Conservation (phyloP, 2,329 filamentous ascomycete genomes). For the Exserohilum rostratum region DNA sequence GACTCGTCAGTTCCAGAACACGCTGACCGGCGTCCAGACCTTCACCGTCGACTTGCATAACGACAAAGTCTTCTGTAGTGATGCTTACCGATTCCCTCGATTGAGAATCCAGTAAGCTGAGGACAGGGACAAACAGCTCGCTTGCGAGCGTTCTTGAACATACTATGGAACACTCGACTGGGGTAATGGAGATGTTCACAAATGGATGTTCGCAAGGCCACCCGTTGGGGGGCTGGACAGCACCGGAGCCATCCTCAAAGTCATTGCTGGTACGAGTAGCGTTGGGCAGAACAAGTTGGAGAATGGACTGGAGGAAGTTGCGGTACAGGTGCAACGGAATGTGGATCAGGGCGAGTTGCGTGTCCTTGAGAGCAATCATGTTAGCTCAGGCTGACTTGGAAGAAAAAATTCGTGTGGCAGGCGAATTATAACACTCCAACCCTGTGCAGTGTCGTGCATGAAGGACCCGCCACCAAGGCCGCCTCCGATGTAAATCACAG, state of each 20-base stretch:
- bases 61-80: slow-evolving; percentile 81
- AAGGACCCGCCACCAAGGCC: slow-evolving; percentile 32
- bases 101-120: slow-evolving; percentile 64
- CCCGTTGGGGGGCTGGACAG: slow-evolving; percentile 44
- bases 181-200: slow-evolving; percentile 90
- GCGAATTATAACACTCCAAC: slow-evolving; percentile 40
- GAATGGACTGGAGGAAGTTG: slow-evolving; percentile 81
- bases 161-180: slow-evolving; percentile 89
- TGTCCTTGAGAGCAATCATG: slow-evolving; percentile 68
- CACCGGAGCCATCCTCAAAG: slow-evolving; percentile 34
- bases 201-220: slow-evolving; percentile 72
- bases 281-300: slow-evolving; percentile 79
- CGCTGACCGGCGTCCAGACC: slow-evolving; percentile 89
- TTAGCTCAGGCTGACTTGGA: slow-evolving; percentile 34
- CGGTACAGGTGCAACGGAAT: slow-evolving; percentile 81
- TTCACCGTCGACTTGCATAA: slow-evolving; percentile 87
- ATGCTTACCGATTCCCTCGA: slow-evolving; percentile 65
- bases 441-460: slow-evolving; percentile 37
- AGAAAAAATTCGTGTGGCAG: slow-evolving; percentile 30
- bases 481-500: slow-evolving; percentile 30
- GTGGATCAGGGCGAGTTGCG: slow-evolving; percentile 85
- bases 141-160: slow-evolving; percentile 78
- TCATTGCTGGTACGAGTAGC: slow-evolving; percentile 48
- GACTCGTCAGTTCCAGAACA: slow-evolving; percentile 89
- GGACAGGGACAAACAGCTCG: slow-evolving; percentile 75